Percentiles rank a stretch among this genome's conserved stretches.
phyloP scores from a whole-genome alignment of 2,329 filamentous ascomycete species.

The Neonectria neomacrospora region DNA sequence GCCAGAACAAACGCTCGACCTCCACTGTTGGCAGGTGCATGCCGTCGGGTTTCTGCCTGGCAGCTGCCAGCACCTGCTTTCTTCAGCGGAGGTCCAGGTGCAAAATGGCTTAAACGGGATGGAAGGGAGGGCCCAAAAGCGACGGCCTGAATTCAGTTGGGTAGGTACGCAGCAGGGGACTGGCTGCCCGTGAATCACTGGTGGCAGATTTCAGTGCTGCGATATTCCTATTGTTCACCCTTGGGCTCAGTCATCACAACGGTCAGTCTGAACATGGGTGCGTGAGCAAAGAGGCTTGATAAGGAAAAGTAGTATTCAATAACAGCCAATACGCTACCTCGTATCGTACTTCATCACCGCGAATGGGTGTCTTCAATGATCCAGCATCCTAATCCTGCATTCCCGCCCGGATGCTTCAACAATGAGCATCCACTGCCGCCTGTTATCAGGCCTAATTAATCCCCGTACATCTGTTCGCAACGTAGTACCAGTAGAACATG shows the following conservation, averaged over 20 bases:
- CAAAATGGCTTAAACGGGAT: neutral
- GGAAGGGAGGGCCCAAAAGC: neutral
- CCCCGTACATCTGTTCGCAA: constrained; percentile 17
- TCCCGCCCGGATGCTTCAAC: neutral
- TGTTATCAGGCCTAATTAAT: neutral
- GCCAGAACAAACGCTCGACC: neutral
- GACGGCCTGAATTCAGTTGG: too few species aligned
- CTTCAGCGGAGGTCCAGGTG: neutral
- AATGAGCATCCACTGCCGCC: constrained; percentile 9
- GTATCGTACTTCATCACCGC: neutral
- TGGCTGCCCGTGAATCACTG: neutral
- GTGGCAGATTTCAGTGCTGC: neutral
- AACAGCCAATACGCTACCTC: constrained; percentile 17
- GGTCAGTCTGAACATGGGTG: neutral
- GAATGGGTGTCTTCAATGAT: neutral
- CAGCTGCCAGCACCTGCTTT: neutral
- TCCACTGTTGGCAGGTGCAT: neutral
- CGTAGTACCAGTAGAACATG: constrained; percentile 7
- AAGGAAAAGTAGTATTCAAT: constrained; percentile 16
- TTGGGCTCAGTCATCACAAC: neutral
- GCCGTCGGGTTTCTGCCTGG: neutral
- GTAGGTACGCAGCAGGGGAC: neutral
- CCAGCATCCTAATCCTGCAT: constrained; percentile 8
- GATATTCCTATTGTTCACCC: neutral
- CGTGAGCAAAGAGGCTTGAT: neutral